Percentiles rank a stretch among this genome's conserved stretches.
Evolutionary conservation across 805 yeast genomes (phyloP).

Genomic region (Yamadazyma sp.): DNA sequence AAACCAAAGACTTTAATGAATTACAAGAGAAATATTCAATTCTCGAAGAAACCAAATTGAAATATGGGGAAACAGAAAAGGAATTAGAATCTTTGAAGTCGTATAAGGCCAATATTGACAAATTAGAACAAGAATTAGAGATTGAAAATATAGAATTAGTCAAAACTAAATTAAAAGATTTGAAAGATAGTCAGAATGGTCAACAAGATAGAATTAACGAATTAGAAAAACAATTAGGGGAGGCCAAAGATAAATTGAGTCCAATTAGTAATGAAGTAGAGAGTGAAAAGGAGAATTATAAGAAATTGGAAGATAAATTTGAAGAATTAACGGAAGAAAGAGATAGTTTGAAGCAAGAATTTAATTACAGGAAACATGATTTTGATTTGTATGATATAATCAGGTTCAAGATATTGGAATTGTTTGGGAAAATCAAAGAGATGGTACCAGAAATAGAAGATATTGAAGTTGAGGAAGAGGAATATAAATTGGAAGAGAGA

Average conservation of each 20-base stretch:
- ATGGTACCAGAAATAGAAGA: conserved; percentile 9
- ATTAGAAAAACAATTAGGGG: neutral
- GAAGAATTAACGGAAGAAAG: neutral
- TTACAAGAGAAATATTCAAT: conserved; percentile 1
- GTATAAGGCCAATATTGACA: neutral
- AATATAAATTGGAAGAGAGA: conserved; percentile 2
- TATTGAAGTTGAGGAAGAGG: conserved; percentile 10
- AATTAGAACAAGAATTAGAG: neutral
- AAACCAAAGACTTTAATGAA: conserved; percentile 2
- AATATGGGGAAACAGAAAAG: neutral
- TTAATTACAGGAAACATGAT: neutral
- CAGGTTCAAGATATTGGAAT: conserved; percentile 5
- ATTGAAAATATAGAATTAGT: conserved; percentile 2
- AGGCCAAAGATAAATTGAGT: too few species aligned
- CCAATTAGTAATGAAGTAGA: neutral
- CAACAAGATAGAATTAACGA: neutral
- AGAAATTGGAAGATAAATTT: neutral
- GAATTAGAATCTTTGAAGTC: neutral
- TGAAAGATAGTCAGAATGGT: neutral
- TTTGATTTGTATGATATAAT: conserved; percentile 11
- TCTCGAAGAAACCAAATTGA: neutral
- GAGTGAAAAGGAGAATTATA: too few species aligned
- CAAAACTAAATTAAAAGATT: neutral
- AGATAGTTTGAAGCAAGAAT: neutral
- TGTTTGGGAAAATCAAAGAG: conserved; percentile 7